Evolutionary conservation across 208 protist species (phyloP).

Genomic region (Novymonas esmeraldas): DNA sequence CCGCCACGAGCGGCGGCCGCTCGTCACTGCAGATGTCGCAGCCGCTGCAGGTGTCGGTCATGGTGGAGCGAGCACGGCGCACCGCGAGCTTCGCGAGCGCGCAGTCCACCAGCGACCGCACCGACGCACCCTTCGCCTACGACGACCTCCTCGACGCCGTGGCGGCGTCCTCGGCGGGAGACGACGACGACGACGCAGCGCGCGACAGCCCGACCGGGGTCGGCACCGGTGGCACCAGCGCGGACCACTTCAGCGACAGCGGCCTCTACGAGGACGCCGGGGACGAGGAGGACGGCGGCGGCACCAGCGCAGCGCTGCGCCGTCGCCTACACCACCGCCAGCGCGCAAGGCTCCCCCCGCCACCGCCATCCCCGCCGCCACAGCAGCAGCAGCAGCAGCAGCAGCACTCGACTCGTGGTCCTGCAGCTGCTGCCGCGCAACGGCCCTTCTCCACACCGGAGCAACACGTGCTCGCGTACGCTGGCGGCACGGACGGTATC

Average conservation of each 20-base stretch:
- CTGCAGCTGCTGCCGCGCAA: neutral
- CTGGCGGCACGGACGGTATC: neutral
- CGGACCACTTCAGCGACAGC: neutral
- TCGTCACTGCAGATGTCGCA: neutral
- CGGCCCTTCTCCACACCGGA: neutral
- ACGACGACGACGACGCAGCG: neutral
- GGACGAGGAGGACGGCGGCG: neutral
- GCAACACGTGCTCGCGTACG: neutral
- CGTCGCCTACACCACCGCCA: too few relatives aligned
- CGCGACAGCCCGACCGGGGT: neutral
- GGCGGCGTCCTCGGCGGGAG: conserved; percentile 14
- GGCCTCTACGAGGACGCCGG: neutral
- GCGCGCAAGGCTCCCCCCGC: too few relatives aligned
- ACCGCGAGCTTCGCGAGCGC: conserved; percentile 17
- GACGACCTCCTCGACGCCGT: conserved; percentile 20
- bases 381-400: neutral
- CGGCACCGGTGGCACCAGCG: neutral
- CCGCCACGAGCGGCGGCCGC: neutral
- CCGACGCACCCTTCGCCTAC: conserved; percentile 27
- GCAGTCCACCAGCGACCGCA: conserved; percentile 17
- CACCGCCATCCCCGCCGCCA: neutral
- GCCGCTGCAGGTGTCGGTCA: neutral
- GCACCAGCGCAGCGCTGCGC: neutral
- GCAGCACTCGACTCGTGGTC: neutral
- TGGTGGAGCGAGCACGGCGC: neutral